These are phyloP conservation scores for Polyplosphaeria fusca DNA, from an alignment of 495 filamentous ascomycete genomes.

Conservation along the genomic window DNA sequence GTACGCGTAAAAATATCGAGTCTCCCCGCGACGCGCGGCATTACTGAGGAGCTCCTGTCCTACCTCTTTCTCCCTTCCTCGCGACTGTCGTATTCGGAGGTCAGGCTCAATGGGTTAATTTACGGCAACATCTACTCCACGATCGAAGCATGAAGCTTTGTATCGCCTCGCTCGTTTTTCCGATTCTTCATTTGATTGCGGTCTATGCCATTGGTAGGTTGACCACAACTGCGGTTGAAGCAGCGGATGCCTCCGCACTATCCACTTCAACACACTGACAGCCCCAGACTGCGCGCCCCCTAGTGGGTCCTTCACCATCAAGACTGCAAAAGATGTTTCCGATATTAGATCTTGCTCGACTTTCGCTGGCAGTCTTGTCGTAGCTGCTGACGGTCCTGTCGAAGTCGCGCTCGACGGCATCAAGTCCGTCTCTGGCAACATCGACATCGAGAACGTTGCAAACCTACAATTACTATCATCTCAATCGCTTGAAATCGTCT, in stretches of 20 bases:
- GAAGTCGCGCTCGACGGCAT: slow-evolving; percentile 10
- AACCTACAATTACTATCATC: slow-evolving; percentile 15
- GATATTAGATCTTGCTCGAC: slow-evolving; percentile 1
- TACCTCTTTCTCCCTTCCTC: not conserved
- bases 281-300: slow-evolving; percentile 12
- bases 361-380: slow-evolving; percentile 20
- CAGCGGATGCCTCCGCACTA: not conserved
- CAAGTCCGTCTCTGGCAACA: slow-evolving; percentile 2
- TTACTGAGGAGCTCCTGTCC: not conserved
- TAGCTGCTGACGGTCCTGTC: slow-evolving; percentile 20
- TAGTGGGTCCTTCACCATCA: slow-evolving; percentile 13
- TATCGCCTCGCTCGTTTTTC: slow-evolving; percentile 2
- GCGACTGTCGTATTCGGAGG: not conserved
- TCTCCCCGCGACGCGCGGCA: not conserved
- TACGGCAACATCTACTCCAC: not conserved
- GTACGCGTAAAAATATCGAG: too few relatives aligned
- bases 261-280: not conserved
- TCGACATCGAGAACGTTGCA: slow-evolving; percentile 25
- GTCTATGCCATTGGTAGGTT: slow-evolving; percentile 1
- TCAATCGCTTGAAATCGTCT: not conserved
- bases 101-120: not conserved
- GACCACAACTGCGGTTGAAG: not conserved
- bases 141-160: slow-evolving; percentile 13
- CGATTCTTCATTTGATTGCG: slow-evolving; percentile 1
- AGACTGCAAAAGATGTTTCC: slow-evolving; percentile 10